Evolutionary conservation across 2,329 filamentous ascomycete genomes (phyloP), one percentile per base, ranked within the genome.

Genomic region (Fusarium humuli): DNA sequence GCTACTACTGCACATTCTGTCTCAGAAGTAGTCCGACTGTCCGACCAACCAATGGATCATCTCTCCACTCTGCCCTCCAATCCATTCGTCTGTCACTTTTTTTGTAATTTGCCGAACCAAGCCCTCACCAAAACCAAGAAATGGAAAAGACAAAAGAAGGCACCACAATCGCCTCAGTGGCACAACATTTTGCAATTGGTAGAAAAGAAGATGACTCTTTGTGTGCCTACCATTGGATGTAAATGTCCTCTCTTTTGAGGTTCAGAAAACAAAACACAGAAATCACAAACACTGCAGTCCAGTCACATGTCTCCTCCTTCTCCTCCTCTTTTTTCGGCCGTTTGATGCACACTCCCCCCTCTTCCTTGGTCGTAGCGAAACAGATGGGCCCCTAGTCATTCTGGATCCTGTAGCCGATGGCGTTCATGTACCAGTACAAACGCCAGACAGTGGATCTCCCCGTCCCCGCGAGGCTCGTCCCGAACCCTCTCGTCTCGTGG

Each of bases 381-480:
- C 52, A 56, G 41, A 65, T 34, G 59, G 59, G 34, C 18, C 34
- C 44, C 29, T 60, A 37, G 46, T 42, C 50, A 40, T 30, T 27
- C 30, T 57, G 49, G 37, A 44, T 16, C 41, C 41, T 16, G 18
- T 52, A 41, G 18, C 23, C 9, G 65, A 69, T 65, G 65, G 64
- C 40, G 27, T 49, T 23, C 20, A 65, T 56, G 60, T 69, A 69
- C 61, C 30, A 32, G 65, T 69, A 69, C 65, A 65, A 49, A 13
- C 29, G 22, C 32, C 56, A 57, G 34, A 65, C 23, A 41, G 44
- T 48, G 65, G 64, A 52, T 68, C 53, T 66, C 25, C 50, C 58
- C 58, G 52, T 32, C 56, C 58, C 41, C 61, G 61, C 66, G 60
- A 69, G 66, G 66, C 66, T 69, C 66, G 66, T 69, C 66, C 66